These are phyloP conservation scores for Obba rivulosa DNA, from an alignment of 768 basidiomycete genomes.

Conservation along the genomic window DNA sequence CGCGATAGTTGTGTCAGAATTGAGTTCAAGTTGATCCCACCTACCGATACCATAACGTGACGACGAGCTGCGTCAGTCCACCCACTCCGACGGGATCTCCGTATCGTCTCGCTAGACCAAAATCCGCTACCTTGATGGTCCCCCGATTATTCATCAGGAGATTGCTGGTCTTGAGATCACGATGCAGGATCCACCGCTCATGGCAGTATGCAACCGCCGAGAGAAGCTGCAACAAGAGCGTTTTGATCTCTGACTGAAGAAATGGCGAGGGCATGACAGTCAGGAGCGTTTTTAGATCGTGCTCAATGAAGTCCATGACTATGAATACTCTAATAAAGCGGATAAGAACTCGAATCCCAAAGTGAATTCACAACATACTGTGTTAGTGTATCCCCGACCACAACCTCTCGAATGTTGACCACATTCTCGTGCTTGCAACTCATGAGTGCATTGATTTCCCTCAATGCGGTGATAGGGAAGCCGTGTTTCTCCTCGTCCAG, in stretches of 20 bases:
- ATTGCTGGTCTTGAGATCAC: conserved; percentile 97
- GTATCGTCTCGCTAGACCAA: conserved; percentile 91
- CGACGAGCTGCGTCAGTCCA: conserved; percentile 97
- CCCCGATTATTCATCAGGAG: conserved; percentile 98
- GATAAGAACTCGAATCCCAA: neutral
- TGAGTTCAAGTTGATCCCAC: conserved; percentile 16
- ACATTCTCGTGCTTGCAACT: conserved; percentile 92
- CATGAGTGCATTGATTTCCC: conserved; percentile 97
- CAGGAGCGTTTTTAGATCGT: conserved; percentile 95
- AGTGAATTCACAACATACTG: conserved; percentile 65
- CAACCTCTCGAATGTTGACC: conserved; percentile 94
- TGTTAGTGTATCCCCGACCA: conserved; percentile 96
- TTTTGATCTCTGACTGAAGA: conserved; percentile 97
- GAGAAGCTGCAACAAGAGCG: conserved; percentile 86
- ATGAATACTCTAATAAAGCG: conserved; percentile 80
- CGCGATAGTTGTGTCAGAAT: conserved; percentile 11
- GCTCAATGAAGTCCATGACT: conserved; percentile 99
- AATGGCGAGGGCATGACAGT: conserved; percentile 95
- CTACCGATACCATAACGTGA: conserved; percentile 98
- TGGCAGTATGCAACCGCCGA: conserved; percentile 94
- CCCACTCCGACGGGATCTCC: conserved; percentile 95
- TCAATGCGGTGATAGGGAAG: conserved; percentile 93
- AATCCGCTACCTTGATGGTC: conserved; percentile 97
- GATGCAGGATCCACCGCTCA: conserved; percentile 95
- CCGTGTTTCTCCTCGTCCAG: conserved; percentile 98